phyloP scores from a whole-genome alignment of 139 green algal species.

The Limnomonas spitsbergensis region DNA sequence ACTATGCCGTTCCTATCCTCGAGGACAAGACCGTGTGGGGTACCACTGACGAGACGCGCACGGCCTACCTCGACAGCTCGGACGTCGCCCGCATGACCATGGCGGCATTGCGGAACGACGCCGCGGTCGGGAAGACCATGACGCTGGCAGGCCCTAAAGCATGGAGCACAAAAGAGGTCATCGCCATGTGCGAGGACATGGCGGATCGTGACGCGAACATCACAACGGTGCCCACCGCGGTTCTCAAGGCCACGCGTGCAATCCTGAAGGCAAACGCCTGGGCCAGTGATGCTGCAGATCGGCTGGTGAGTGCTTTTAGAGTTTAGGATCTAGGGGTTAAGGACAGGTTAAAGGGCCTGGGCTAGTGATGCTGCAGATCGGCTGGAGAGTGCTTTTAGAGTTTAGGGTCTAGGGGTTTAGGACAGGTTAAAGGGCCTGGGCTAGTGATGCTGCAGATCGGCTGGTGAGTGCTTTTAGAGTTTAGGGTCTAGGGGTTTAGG shows the following conservation, averaged over 20 bases:
- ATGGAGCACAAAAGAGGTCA: slow-evolving; percentile 90
- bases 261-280: slow-evolving; percentile 86
- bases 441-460: too few species aligned
- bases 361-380: too few species aligned
- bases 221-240: slow-evolving; percentile 83
- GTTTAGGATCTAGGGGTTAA: too few species aligned
- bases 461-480: too few species aligned
- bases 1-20: slow-evolving; percentile 98
- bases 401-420: too few species aligned
- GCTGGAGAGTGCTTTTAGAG: too few species aligned
- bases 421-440: too few species aligned
- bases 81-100: slow-evolving; percentile 87
- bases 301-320: slow-evolving; percentile 73
- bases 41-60: slow-evolving; percentile 87
- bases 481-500: too few species aligned
- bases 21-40: slow-evolving; percentile 96
- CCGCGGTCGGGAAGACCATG: slow-evolving; percentile 65
- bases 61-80: slow-evolving; percentile 89
- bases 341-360: too few species aligned
- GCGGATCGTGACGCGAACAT: slow-evolving; percentile 78
- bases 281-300: slow-evolving; percentile 88
- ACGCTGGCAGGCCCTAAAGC: slow-evolving; percentile 88
- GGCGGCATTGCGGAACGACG: slow-evolving; percentile 76
- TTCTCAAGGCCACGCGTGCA: slow-evolving; percentile 77
- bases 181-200: slow-evolving; percentile 87